Evolutionary conservation across 2,329 filamentous ascomycete genomes (phyloP).

Genomic region (Colletotrichum incanum): DNA sequence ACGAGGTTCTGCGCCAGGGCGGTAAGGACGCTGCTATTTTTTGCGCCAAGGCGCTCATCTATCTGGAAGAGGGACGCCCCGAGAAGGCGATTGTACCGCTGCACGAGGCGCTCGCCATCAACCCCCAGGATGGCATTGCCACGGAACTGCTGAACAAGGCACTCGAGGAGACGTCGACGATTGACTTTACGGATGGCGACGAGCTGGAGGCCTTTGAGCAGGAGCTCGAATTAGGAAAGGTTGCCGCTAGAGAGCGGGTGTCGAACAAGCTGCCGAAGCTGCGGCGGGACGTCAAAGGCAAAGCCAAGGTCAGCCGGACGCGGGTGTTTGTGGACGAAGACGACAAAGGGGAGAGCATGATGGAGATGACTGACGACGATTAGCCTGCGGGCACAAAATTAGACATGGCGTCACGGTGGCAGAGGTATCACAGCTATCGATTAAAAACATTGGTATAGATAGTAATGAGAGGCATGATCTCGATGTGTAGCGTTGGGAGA

Average conservation of each 20-base stretch:
- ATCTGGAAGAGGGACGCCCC: conserved; percentile 82
- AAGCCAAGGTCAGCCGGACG: conserved; percentile 58
- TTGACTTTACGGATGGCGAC: conserved; percentile 62
- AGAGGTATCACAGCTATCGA: conserved; percentile 10
- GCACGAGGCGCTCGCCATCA: conserved; percentile 86
- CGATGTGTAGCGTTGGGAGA: background rate
- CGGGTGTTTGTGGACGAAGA: conserved; percentile 55
- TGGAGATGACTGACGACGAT: conserved; percentile 73
- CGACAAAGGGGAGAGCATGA: conserved; percentile 62
- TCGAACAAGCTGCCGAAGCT: conserved; percentile 49
- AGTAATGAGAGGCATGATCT: background rate
- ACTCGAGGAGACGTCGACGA: conserved; percentile 72
- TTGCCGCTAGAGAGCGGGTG: conserved; percentile 57
- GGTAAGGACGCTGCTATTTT: conserved; percentile 86
- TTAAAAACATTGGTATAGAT: background rate
- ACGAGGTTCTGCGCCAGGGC: conserved; percentile 87
- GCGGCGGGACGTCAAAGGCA: conserved; percentile 60
- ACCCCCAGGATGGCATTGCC: conserved; percentile 85
- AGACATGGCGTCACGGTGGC: conserved; percentile 18
- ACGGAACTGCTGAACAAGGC: conserved; percentile 84
- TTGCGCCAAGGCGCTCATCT: conserved; percentile 85
- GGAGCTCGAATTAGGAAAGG: conserved; percentile 64
- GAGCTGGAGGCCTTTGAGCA: conserved; percentile 67
- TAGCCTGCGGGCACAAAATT: conserved; percentile 40
- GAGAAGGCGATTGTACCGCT: conserved; percentile 86